phyloP scores from a whole-genome alignment of 495 filamentous ascomycete genomes.

The Neurospora sp. region DNA sequence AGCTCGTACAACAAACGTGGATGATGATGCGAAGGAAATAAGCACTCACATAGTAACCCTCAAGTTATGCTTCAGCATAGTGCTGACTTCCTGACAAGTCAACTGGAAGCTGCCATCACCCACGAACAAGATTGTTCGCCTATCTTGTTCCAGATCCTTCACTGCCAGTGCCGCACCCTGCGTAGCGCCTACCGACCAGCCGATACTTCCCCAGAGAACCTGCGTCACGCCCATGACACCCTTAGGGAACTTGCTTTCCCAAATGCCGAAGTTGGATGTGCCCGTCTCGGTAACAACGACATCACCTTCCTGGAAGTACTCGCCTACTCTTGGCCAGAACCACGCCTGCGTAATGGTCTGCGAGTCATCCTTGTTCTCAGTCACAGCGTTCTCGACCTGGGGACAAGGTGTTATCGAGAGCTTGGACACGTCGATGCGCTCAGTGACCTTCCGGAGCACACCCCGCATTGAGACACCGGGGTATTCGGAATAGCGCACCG shows the following conservation, averaged over 20 bases:
- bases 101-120: constrained; percentile 84
- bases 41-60: constrained; percentile 63
- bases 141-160: constrained; percentile 42
- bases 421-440: constrained; percentile 48
- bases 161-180: constrained; percentile 67
- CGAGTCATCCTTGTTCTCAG: constrained; percentile 39
- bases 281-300: constrained; percentile 84
- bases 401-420: constrained; percentile 37
- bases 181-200: constrained; percentile 67
- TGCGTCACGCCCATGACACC: constrained; percentile 70
- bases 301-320: constrained; percentile 66
- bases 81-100: constrained; percentile 76
- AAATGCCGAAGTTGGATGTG: constrained; percentile 83
- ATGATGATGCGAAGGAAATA: no score
- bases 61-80: constrained; percentile 69
- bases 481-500: constrained; percentile 72
- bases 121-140: constrained; percentile 71
- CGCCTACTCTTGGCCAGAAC: constrained; percentile 75
- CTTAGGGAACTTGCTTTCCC: constrained; percentile 73
- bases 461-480: constrained; percentile 77
- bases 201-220: constrained; percentile 84
- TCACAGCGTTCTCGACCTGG: constrained; percentile 47
- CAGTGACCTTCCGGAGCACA: constrained; percentile 65
- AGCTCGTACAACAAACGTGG: neutral
- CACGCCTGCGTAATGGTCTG: constrained; percentile 67